A percentile compares a stretch with the other conserved stretches of the same genome.
phyloP scores from a whole-genome alignment of 2,329 filamentous ascomycete genomes.

The Pseudohalonectria lignicola region DNA sequence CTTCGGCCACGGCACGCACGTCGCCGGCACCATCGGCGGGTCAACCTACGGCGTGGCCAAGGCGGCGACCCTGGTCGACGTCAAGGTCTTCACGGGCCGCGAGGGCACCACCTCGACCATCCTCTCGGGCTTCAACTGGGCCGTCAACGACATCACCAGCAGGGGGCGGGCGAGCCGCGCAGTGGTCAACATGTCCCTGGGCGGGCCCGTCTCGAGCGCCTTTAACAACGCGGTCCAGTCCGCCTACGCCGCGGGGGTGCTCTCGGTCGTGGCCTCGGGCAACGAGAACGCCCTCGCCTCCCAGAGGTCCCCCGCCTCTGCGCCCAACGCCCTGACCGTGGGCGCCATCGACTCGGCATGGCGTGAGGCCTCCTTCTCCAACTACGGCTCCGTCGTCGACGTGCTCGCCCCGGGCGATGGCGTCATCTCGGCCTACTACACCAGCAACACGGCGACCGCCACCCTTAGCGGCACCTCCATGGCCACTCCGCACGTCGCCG shows the following conservation, averaged over 20 bases:
- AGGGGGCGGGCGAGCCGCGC: slow-evolving; percentile 27
- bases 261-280: slow-evolving; percentile 44
- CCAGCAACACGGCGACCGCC: slow-evolving; percentile 23
- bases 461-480: slow-evolving; percentile 36
- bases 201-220: slow-evolving; percentile 30
- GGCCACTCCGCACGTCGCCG: slow-evolving; percentile 22
- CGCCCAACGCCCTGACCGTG: slow-evolving; percentile 37
- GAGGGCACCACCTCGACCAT: slow-evolving; percentile 21
- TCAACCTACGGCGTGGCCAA: slow-evolving; percentile 33
- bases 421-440: slow-evolving; percentile 36
- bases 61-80: slow-evolving; percentile 27
- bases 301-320: slow-evolving; percentile 36
- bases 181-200: slow-evolving; percentile 49
- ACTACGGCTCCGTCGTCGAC: slow-evolving; percentile 37
- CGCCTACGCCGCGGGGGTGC: slow-evolving; percentile 33
- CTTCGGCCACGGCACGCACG: slow-evolving; percentile 36
- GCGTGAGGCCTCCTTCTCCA: slow-evolving; percentile 34
- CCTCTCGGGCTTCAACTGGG: slow-evolving; percentile 31
- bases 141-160: slow-evolving; percentile 20
- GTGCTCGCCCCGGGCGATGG: slow-evolving; percentile 39
- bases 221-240: slow-evolving; percentile 39
- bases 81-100: slow-evolving; percentile 30
- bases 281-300: slow-evolving; percentile 34
- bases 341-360: slow-evolving; percentile 31
- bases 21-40: slow-evolving; percentile 31